phyloP scores from a whole-genome alignment of 2,329 filamentous ascomycete species.

The Curvularia hawaiiensis region DNA sequence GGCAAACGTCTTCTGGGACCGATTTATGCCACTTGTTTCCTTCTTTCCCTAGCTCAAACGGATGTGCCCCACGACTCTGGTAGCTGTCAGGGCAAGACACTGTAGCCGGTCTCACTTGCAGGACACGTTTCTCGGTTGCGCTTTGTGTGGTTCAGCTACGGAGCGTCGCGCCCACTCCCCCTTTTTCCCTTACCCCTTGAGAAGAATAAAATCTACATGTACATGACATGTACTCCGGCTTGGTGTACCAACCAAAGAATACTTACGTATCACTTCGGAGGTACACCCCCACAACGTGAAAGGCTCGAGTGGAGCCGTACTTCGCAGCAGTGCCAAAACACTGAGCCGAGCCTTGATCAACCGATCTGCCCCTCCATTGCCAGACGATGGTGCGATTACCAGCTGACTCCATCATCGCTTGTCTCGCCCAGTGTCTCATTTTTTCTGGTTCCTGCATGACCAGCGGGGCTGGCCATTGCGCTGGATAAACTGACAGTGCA shows the following conservation, averaged over 20 bases:
- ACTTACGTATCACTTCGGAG: neutral
- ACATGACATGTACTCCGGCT: neutral
- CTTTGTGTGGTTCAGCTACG: neutral
- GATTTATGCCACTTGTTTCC: conserved; percentile 3
- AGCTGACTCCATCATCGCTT: neutral
- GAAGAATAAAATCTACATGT: neutral
- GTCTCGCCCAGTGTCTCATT: neutral
- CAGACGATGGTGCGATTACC: conserved; percentile 1
- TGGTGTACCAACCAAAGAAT: neutral
- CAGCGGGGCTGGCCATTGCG: neutral
- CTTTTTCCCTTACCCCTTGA: neutral
- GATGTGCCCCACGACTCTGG: neutral
- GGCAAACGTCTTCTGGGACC: conserved; percentile 1
- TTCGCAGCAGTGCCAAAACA: neutral
- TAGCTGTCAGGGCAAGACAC: conserved; percentile 1
- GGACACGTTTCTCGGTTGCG: neutral
- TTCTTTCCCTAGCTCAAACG: neutral
- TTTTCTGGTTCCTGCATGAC: conserved; percentile 4
- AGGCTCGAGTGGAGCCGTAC: neutral
- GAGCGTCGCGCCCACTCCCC: neutral
- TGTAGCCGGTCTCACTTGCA: neutral
- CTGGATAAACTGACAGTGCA: conserved; percentile 7
- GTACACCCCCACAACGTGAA: neutral
- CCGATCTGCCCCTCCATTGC: neutral
- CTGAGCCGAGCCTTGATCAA: neutral